Conservation (phyloP, 2,329 filamentous ascomycete species). For the Madurella mycetomatis region DNA sequence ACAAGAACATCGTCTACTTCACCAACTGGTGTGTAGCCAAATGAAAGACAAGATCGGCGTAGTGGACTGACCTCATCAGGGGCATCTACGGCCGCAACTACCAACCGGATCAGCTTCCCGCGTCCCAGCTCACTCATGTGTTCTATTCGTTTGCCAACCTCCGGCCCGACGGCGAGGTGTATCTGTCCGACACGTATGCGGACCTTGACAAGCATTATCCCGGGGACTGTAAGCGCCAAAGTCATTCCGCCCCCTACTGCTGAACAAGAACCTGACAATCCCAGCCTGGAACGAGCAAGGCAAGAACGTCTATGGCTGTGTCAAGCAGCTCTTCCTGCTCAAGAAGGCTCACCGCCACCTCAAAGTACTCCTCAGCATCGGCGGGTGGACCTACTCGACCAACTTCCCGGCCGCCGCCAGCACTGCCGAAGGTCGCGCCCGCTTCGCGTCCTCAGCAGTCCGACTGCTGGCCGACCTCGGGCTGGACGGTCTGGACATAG, state of each 20-base stretch:
- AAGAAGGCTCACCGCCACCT: conserved; percentile 75
- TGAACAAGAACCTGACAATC: conserved; percentile 1
- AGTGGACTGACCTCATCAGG: conserved; percentile 11
- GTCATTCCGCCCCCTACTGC: background rate
- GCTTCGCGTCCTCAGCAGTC: conserved; percentile 67
- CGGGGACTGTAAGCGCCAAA: conserved; percentile 52
- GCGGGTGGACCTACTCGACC: conserved; percentile 78
- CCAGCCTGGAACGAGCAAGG: conserved; percentile 56
- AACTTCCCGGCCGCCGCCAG: conserved; percentile 68
- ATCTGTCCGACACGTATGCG: conserved; percentile 63
- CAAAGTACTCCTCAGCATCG: conserved; percentile 75
- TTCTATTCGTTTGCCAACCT: conserved; percentile 81
- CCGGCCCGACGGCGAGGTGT: conserved; percentile 65
- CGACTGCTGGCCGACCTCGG: conserved; percentile 69
- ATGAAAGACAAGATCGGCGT: too few species aligned
- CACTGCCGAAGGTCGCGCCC: conserved; percentile 55
- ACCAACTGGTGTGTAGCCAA: conserved; percentile 41
- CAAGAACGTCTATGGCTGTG: conserved; percentile 72
- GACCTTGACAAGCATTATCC: conserved; percentile 71
- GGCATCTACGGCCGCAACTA: conserved; percentile 59
- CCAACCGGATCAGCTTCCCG: conserved; percentile 65
- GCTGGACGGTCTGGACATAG: conserved; percentile 47
- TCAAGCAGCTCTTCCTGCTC: conserved; percentile 73
- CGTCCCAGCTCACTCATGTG: conserved; percentile 67
- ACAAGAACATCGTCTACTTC: conserved; percentile 45